A percentile compares a stretch with the other conserved stretches of the same genome.
Conservation (phyloP, 179 eudicot genomes). For the Vitellaria paradoxa region DNA sequence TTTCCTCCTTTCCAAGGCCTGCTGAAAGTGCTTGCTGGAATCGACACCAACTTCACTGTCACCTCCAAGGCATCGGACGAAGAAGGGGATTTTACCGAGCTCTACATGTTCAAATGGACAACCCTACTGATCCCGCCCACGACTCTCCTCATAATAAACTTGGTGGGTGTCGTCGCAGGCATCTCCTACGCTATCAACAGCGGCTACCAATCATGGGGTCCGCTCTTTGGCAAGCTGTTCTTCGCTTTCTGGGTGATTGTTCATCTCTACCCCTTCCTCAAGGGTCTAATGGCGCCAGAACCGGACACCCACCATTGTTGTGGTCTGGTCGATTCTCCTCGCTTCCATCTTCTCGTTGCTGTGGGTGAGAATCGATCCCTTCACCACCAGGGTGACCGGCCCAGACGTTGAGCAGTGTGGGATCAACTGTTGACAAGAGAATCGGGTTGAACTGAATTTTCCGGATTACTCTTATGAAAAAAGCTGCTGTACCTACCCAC, state of each 20-base stretch:
- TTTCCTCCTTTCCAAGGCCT: slow-evolving; percentile 75
- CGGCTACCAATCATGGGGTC: slow-evolving; percentile 84
- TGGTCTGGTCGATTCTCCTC: slow-evolving; percentile 71
- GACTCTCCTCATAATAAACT: slow-evolving; percentile 64
- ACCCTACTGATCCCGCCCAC: slow-evolving; percentile 78
- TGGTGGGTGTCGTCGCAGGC: slow-evolving; percentile 77
- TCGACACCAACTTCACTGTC: slow-evolving; percentile 82
- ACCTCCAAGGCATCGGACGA: slow-evolving; percentile 80
- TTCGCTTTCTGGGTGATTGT: slow-evolving; percentile 81
- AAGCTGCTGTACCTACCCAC: too few species aligned
- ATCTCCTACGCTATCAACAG: slow-evolving; percentile 69
- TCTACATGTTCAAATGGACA: slow-evolving; percentile 80
- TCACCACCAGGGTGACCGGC: slow-evolving; percentile 59
- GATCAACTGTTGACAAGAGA: slow-evolving; percentile 47
- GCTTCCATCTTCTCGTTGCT: slow-evolving; percentile 74
- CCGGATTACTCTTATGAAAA: too few species aligned
- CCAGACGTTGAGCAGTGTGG: slow-evolving; percentile 64
- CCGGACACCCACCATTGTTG: slow-evolving; percentile 71
- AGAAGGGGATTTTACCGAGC: slow-evolving; percentile 74
- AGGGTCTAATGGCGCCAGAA: slow-evolving; percentile 78
- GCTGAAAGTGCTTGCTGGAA: slow-evolving; percentile 70
- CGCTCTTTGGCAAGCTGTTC: slow-evolving; percentile 72
- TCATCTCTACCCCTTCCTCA: slow-evolving; percentile 79
- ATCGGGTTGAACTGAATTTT: too few species aligned
- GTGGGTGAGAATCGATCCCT: slow-evolving; percentile 77